Base-by-base conservation (phyloP, 2,329 filamentous ascomycete species). In the Beauveria bassiana region DNA sequence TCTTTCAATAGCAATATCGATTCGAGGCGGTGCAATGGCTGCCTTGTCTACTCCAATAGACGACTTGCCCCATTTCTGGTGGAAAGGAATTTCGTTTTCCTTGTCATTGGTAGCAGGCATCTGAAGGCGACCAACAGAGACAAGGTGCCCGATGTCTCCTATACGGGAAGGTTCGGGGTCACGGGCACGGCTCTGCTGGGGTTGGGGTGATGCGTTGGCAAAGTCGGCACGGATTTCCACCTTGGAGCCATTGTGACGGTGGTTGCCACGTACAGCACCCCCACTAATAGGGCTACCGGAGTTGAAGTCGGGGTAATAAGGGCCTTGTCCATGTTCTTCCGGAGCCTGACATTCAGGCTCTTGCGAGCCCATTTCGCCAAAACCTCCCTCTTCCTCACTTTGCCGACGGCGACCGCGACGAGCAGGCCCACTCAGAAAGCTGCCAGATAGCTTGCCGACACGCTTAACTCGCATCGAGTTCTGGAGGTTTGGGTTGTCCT, bases 391-490 rank as follows among this genome's bases (percentile, higher is more conserved):
- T 65, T 90, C 87, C 64, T 89, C 86, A 67, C 86, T 89, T 68
- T 82, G 82, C 62, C 85, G 78, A 65, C 86, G 81, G 64, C 89
- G 82, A 28, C 90, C 91, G 66, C 91, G 81, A 60, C 91, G 84
- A 22, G 91, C 89, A 31, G 91, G 91, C 1, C 89, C 90, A 66
- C 89, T 91, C 24, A 95, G 77, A 66, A 93, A 93, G 63, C 85
- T 88, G 1, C 90, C 91, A 2, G 88, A 84, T 8, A 88, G 79
- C 72, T 90, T 90, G 18, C 87, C 88, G 16, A 91, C 84, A 64
- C 90, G 81, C 74, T 93, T 93, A 62, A 93, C 79, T 5, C 91
- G 84, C 79, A 92, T 84, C 0, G 90, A 91, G 67, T 87, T 87
- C 63, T 90, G 89, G 1, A 85, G 76, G 16, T 84, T 86, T 40